Evolutionary conservation across 345 rosid species (phyloP), one percentile per base, ranked within the genome.

Genomic region (Trapa incisa): DNA sequence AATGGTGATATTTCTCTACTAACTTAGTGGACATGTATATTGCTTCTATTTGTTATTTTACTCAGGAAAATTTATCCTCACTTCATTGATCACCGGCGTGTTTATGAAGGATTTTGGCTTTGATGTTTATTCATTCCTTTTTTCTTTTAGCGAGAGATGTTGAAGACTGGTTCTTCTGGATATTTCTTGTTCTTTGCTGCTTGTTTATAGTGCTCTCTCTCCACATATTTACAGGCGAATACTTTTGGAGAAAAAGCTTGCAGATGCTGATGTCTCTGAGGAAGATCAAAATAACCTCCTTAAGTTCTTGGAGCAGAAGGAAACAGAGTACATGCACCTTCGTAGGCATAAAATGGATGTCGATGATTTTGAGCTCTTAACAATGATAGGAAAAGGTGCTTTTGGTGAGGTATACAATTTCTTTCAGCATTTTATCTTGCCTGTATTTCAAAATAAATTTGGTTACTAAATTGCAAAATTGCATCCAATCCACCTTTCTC

Each of bases 261-360:
- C 93, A 5, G 96, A 94, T 78, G 99, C 97, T 71, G 96, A 94
- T 69, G 96, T 86, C 43, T 91, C 99, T 1, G 89, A 91, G 82
- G 96, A 94, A 82, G 99, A 94, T 82, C 97, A 89, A 76, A 85
- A 76, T 66, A 94, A 91, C 80, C 81, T 94, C 57, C 86, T 91
- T 22, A 94, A 94, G 74, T 94, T 82, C 77, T 76, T 89, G 76
- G 99, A 94, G 87, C 80, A 85, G 80, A 94, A 91, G 70, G 99
- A 94, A 76, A 94, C 96, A 37, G 97, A 91, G 77, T 94, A 89
- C 68, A 94, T 94, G 97, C 91, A 97, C 58, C 91, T 89, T 75
- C 96, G 89, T 70, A 81, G 97, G 66, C 97, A 89, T 83, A 94
- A 91, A 82, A 80, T 94, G 88, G 96, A 95, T 22, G 95, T 75